Evolutionary conservation across 2,329 filamentous ascomycete species (phyloP), one percentile per base, ranked within the genome.

Genomic region (Botrytis medusae): DNA sequence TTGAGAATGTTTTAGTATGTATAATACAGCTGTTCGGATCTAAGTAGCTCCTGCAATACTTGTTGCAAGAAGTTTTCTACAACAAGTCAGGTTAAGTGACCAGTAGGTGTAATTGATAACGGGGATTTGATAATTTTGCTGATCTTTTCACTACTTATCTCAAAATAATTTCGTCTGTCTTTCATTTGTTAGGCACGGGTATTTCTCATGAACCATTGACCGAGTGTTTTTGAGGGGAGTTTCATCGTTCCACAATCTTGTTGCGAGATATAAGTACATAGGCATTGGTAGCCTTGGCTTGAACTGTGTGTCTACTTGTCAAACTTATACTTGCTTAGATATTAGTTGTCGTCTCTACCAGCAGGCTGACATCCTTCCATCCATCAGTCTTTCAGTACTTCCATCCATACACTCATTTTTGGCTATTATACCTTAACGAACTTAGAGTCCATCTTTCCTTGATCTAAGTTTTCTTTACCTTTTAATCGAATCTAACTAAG

Each of bases 251-350:
- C 63, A 48, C 44, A 37, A 10, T 65, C 32, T 37, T 65, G 44
- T 48, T 34, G 32, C n/a, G 63, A 65, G 44, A 65, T 65, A 65
- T 65, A 65, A 65, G 63, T 65, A 65, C 32, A 34, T 37, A 37
- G 20, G 44, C 10, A 37, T 51, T 51, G 63, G 63, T 18, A 34
- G 44, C 44, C 42, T 65, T 48, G 44, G 44, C 42, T 22, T 48
- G 44, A 65, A 51, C 44, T 37, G 29, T 37, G 5, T 46, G 22
- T 65, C 46, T 48, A 65, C 44, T 32, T 48, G 44, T 65, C 63
- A 48, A 48, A 65, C 7, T 34, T 37, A 48, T 6, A 51, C 34
- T 25, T 34, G 44, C 29, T 44, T 44, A 44, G 25, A 65, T 65
- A 37, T 65, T 32, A 51, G 29, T 32, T 34, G 29, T 65, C 29